phyloP scores from a whole-genome alignment of 768 basidiomycete species.

The Phaeotremella skinneri region DNA sequence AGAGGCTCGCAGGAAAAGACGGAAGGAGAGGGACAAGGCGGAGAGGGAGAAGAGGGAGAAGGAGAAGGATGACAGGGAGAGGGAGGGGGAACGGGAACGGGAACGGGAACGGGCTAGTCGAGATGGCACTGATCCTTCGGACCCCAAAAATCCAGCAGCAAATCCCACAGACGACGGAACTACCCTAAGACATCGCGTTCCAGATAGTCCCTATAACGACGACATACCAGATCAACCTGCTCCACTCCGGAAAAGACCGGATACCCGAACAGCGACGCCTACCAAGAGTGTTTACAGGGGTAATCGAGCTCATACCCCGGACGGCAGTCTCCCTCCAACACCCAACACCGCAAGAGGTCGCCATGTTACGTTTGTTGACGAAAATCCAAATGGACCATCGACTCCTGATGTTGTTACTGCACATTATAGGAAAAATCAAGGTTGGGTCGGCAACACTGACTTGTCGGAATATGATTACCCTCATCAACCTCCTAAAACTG shows the following conservation, averaged over 20 bases:
- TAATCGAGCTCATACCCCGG: constrained; percentile 1
- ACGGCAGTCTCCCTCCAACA: constrained; percentile 9
- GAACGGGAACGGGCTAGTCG: background rate
- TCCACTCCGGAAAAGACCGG: background rate
- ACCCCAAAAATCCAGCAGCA: background rate
- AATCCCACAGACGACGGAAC: constrained; percentile 5
- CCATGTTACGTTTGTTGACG: background rate
- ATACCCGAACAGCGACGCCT: constrained; percentile 15
- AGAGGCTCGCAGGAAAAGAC: background rate
- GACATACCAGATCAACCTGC: background rate
- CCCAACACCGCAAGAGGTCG: constrained; percentile 9
- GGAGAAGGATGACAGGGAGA: background rate
- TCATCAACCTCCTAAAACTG: background rate
- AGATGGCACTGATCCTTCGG: background rate
- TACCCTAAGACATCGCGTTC: background rate
- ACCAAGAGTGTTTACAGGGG: background rate
- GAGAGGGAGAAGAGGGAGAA: too few relatives aligned
- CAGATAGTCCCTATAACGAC: constrained; percentile 2
- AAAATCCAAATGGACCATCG: background rate
- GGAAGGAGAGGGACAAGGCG: too few relatives aligned
- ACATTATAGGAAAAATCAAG: constrained; percentile 14
- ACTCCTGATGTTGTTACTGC: constrained; percentile 1
- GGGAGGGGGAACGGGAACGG: background rate
- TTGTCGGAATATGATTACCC: constrained; percentile 4
- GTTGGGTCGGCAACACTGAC: constrained; percentile 5